Evolutionary conservation across 257 asterid species (phyloP).

Genomic region (Solanum medicagineum): DNA sequence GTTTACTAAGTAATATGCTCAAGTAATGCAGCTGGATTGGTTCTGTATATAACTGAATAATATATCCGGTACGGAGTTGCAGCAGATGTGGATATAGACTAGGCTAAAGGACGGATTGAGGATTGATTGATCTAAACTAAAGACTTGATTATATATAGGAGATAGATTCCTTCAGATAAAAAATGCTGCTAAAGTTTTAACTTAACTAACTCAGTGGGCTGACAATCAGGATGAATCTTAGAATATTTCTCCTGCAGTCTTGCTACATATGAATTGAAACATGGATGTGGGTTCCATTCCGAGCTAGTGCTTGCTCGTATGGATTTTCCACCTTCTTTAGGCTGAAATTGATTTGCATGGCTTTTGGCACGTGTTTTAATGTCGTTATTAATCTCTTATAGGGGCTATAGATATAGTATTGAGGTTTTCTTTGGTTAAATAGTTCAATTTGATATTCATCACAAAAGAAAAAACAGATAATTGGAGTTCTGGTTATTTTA

Average conservation of each 20-base stretch:
- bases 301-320: background rate
- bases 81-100: no score
- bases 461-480: background rate
- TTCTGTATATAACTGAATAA: background rate
- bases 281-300: background rate
- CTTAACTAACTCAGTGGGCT: background rate
- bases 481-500: background rate
- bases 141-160: no score
- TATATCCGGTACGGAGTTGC: background rate
- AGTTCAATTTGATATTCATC: background rate
- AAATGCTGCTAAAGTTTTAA: background rate
- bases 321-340: background rate
- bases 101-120: no score
- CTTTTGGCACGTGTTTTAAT: background rate
- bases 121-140: no score
- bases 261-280: background rate
- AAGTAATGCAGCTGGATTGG: background rate
- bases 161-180: background rate
- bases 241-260: background rate
- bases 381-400: background rate
- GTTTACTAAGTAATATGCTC: background rate
- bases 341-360: background rate
- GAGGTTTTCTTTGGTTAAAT: background rate
- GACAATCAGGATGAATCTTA: background rate
- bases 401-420: background rate